Conservation (phyloP, 495 filamentous ascomycete genomes). For the Cenococcum geophilum region DNA sequence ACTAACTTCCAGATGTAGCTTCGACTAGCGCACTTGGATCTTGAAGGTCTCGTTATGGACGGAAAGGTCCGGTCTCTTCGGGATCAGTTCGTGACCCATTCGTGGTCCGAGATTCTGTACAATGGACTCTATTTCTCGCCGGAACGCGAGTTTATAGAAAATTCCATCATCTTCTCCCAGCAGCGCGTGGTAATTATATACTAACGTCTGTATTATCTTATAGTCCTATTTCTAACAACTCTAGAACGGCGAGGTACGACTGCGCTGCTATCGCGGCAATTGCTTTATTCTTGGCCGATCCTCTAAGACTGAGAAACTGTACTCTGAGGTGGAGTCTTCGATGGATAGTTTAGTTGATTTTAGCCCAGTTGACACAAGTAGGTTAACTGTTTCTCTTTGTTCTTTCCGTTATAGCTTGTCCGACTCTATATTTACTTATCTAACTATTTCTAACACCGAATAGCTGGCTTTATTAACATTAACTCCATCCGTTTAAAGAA, state of each 20-base stretch:
- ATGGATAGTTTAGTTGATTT: conserved; percentile 12
- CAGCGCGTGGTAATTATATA: conserved; percentile 5
- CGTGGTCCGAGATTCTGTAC: conserved; percentile 9
- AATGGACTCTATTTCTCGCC: conserved; percentile 13
- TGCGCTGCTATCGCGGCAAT: conserved; percentile 1
- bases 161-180: conserved; percentile 8
- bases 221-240: neutral
- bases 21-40: conserved; percentile 7
- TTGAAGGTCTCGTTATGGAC: conserved; percentile 16
- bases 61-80: conserved; percentile 12
- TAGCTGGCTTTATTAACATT: conserved; percentile 17
- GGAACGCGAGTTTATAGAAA: conserved; percentile 12
- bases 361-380: conserved; percentile 11
- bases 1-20: conserved; percentile 1
- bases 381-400: neutral
- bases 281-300: neutral
- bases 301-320: conserved; percentile 9
- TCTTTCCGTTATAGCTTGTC: neutral
- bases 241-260: conserved; percentile 9
- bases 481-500: conserved; percentile 17
- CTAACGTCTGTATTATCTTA: neutral
- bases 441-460: neutral
- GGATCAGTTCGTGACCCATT: conserved; percentile 11
- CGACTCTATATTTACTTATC: neutral
- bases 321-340: conserved; percentile 3